These are phyloP conservation scores for Paecilomyces sp. DNA, from an alignment of 2,329 filamentous ascomycete species.

Conservation along the genomic window DNA sequence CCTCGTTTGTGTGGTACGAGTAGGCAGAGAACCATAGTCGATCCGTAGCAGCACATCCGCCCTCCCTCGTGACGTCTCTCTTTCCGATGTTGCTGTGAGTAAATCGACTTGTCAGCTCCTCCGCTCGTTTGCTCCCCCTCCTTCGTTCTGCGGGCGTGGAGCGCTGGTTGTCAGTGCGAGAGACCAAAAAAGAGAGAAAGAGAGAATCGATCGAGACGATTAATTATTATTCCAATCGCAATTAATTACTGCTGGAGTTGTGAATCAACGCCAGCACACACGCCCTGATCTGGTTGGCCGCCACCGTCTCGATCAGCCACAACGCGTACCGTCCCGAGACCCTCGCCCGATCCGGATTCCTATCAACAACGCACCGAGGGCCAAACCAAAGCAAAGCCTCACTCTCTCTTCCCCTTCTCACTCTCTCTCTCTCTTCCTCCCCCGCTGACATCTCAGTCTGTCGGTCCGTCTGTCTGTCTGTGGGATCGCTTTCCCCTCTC, in stretches of 20 bases:
- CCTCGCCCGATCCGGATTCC: neutral
- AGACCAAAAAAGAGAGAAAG: no score
- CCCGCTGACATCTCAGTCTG: neutral
- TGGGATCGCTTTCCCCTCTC: neutral
- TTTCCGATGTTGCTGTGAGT: slow-evolving; percentile 4
- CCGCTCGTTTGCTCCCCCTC: neutral
- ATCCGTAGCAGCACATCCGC: slow-evolving; percentile 24
- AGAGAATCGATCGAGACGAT: no score
- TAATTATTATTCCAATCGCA: no score
- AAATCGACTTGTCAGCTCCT: neutral
- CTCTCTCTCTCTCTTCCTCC: neutral
- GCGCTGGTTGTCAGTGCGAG: neutral
- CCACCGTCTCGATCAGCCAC: neutral
- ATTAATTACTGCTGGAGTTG: neutral
- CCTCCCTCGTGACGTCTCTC: slow-evolving; percentile 14
- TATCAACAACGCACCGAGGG: neutral
- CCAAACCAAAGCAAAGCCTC: neutral
- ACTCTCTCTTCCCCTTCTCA: neutral
- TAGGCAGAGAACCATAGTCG: slow-evolving; percentile 21
- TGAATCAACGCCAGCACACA: neutral
- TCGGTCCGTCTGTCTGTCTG: neutral
- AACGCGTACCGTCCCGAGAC: neutral
- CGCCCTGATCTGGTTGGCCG: neutral
- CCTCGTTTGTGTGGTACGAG: slow-evolving; percentile 6
- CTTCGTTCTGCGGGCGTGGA: neutral